Base-by-base conservation (phyloP, 208 protist genomes). In the Kentomonas sorsogonicus region DNA sequence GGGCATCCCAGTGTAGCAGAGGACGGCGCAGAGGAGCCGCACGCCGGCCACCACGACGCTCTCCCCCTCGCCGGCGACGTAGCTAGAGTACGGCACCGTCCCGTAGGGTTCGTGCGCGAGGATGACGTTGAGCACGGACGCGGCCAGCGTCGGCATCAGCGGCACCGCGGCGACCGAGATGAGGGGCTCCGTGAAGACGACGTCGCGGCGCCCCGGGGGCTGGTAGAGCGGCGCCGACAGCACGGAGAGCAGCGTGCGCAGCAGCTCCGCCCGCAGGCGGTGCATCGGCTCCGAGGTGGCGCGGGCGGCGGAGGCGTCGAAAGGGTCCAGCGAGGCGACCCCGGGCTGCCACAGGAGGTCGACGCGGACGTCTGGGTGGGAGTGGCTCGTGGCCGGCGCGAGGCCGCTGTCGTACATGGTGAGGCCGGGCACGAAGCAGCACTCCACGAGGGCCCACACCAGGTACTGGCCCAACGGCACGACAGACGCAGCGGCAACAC, bases 401-500 rank as follows among this genome's bases (percentile, higher is more conserved):
- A 73, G 34, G 43, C 48, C 47, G 0, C 39, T 29, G 34, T 34
- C 48, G 0, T 46, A 53, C 22, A 91, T 51, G 0, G 83, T 86
- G 26, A 94, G 71, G 23, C 81, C 83, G 30, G 67, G 69, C 51
- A 90, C 73, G 64, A 94, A 94, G 63, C 88, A 94, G 59, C 82
- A 91, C 57, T 91, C 83, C 34, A 94, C 79, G 25, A 94, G 62
- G 33, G 78, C 64, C 65, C 82, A 75, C 1, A 67, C 57, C 9
- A 94, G 65, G 41, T 77, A 79, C 25, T 71, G 57, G 2, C 72
- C 74, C 16, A 91, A 63, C 2, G 69, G 51, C 29, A 38, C 30
- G 11, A 11, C 11, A 76, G 70, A 23, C 44, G 59, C 18, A 54
- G 53, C 29, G 79, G 52, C 31, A 33, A 18, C 22, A 18, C 10